Base-by-base conservation (phyloP, 495 filamentous ascomycete species). In the Lasiosphaeriaceae sp. region DNA sequence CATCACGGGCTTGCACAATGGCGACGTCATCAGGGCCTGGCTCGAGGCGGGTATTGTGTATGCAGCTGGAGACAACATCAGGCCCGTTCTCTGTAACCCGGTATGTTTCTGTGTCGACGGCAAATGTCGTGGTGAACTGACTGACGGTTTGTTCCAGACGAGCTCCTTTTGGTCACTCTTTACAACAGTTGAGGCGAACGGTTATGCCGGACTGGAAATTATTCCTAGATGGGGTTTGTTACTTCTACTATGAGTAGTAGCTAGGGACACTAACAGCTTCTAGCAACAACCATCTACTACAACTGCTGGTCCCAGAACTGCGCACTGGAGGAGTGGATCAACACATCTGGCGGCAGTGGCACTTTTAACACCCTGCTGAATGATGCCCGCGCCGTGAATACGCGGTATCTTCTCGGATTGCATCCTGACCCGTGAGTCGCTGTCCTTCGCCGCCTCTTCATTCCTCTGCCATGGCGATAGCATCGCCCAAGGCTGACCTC, bases 1-100 rank as follows among this genome's bases (percentile, higher is more conserved):
- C 54, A 87, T 87, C 52, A 86, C 84, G 1, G 84, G 84, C 43
- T 56, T 86, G 11, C 83, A 85, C 71, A 87, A 87, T 66, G 84
- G 80, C 14, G 84, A 87, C 66, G 82, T 78, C 26, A 72, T 87
- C 16, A 66, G 66, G 29, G 84, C 83, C 16, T 87, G 81, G 80
- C 70, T 66, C 56, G 81, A 83, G 35, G 80, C 80, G 54, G 81
- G 80, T 17, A 83, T 86, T 56, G 68, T 62, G 35, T 79, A 83
- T 70, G 83, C 79, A 31, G 82, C 86, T 14, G 84, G 84, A 24
- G 83, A 86, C 66, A 85, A 85, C 70, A 87, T 83, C 4, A 73
- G 84, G n/a, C 68, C 80, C n/a, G 61, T 66, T 24, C 68, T 82
- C 11, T 55, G 79, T 31, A 84, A 83, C 66, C 63, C 66, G 21